Percentiles rank a stretch among this genome's conserved stretches.
phyloP scores from a whole-genome alignment of 352 stramenopile genomes.

The Phytophthora europaea region DNA sequence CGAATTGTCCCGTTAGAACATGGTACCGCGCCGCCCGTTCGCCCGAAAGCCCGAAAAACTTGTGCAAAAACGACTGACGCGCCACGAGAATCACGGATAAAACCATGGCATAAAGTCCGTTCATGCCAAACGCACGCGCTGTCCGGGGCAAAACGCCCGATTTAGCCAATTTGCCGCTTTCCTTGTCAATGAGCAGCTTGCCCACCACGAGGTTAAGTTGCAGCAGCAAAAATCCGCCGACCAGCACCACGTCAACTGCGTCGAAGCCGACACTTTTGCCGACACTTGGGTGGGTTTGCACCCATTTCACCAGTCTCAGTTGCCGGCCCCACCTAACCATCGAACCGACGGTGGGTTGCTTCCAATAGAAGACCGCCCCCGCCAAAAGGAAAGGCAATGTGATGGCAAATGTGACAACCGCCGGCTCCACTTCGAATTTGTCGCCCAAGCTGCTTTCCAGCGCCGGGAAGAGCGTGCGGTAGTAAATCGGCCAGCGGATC shows the following conservation, averaged over 20 bases:
- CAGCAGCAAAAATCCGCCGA: slow-evolving; percentile 56
- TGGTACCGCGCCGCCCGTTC: slow-evolving; percentile 73
- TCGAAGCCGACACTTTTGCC: slow-evolving; percentile 42
- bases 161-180: slow-evolving; percentile 76
- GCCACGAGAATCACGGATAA: slow-evolving; percentile 72
- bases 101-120: slow-evolving; percentile 65
- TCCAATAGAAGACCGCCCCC: slow-evolving; percentile 58
- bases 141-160: slow-evolving; percentile 57
- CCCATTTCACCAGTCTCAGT: slow-evolving; percentile 37
- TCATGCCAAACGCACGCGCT: slow-evolving; percentile 73
- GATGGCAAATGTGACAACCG: slow-evolving; percentile 47
- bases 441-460: slow-evolving; percentile 41
- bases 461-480: slow-evolving; percentile 36
- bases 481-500: slow-evolving; percentile 64
- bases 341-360: slow-evolving; percentile 25
- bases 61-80: slow-evolving; percentile 73
- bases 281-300: slow-evolving; percentile 35
- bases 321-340: slow-evolving; percentile 14
- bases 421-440: slow-evolving; percentile 60
- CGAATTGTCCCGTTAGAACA: slow-evolving; percentile 69
- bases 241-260: slow-evolving; percentile 56
- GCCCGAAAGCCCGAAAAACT: slow-evolving; percentile 61
- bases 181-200: slow-evolving; percentile 73
- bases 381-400: slow-evolving; percentile 49
- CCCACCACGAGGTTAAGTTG: slow-evolving; percentile 74